These are phyloP conservation scores for Phialophora tarda DNA, from an alignment of 2,329 filamentous ascomycete genomes.

Conservation along the genomic window DNA sequence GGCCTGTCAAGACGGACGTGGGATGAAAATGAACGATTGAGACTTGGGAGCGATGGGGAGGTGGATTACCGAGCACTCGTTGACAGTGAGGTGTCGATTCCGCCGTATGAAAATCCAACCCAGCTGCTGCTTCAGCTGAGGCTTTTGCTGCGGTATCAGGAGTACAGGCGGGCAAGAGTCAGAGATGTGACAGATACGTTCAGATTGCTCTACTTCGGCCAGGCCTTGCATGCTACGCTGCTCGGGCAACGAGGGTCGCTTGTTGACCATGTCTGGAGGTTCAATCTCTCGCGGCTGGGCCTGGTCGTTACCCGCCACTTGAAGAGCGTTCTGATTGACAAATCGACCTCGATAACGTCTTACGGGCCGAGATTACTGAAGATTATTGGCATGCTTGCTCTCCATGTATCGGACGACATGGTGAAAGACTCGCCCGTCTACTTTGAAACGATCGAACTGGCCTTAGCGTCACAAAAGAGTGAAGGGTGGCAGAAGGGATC, in stretches of 20 bases:
- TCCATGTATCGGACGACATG: constrained; percentile 49
- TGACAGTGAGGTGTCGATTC: constrained; percentile 42
- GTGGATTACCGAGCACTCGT: constrained; percentile 34
- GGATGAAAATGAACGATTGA: constrained; percentile 61
- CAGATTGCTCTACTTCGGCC: constrained; percentile 53
- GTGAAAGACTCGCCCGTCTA: constrained; percentile 17
- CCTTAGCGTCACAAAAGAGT: constrained; percentile 15
- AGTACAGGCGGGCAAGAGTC: constrained; percentile 43
- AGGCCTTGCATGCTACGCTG: constrained; percentile 43
- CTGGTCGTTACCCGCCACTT: constrained; percentile 28
- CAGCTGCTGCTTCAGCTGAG: constrained; percentile 61
- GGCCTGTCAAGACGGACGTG: constrained; percentile 65
- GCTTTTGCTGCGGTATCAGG: constrained; percentile 68
- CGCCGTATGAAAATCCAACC: constrained; percentile 45
- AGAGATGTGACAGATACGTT: constrained; percentile 48
- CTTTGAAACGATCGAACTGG: constrained; percentile 27
- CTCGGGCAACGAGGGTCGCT: constrained; percentile 1
- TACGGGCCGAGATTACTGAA: constrained; percentile 26
- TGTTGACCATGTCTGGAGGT: constrained; percentile 15
- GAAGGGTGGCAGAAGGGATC: constrained; percentile 18
- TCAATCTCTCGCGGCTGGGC: constrained; percentile 22
- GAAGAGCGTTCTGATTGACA: constrained; percentile 18
- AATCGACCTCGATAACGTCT: constrained; percentile 9
- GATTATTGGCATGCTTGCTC: constrained; percentile 44
- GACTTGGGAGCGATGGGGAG: constrained; percentile 14